phyloP scores from a whole-genome alignment of 176 grass and related monocot species.

The Alloteropsis semialata region DNA sequence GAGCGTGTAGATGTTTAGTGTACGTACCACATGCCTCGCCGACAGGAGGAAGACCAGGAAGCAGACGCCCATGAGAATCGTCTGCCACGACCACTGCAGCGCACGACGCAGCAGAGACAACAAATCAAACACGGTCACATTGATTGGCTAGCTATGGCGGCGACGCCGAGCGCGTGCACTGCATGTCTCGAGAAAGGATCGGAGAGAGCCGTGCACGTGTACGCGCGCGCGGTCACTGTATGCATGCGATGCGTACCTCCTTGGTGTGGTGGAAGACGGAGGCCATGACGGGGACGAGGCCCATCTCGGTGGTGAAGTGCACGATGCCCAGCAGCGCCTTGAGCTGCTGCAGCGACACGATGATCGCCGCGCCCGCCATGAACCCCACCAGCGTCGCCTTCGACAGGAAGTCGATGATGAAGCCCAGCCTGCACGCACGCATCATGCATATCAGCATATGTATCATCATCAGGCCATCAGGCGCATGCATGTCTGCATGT shows the following conservation, averaged over 20 bases:
- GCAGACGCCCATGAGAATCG: conserved; percentile 70
- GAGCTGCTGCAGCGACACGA: conserved; percentile 93
- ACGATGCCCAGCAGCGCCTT: conserved; percentile 82
- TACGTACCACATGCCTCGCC: conserved; percentile 72
- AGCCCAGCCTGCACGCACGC: conserved; percentile 47
- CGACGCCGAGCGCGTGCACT: no score
- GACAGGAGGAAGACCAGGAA: conserved; percentile 68
- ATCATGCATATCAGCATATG: neutral
- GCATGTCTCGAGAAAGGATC: no score
- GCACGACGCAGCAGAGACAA: neutral
- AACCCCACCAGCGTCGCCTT: conserved; percentile 95
- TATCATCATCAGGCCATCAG: neutral
- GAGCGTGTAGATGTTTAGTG: neutral
- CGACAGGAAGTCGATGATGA: conserved; percentile 93
- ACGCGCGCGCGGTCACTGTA: no score
- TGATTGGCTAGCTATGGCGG: neutral
- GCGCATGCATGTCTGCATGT: neutral
- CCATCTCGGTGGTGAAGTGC: conserved; percentile 95
- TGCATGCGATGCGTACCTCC: conserved; percentile 34
- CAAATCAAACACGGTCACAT: neutral
- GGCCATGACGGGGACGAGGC: conserved; percentile 75
- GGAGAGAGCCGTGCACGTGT: no score
- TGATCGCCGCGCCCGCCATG: conserved; percentile 95
- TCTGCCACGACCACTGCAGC: conserved; percentile 96
- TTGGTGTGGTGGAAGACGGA: conserved; percentile 70